Conservation (phyloP, 129 eudicot species). For the Lactuca saligna region DNA sequence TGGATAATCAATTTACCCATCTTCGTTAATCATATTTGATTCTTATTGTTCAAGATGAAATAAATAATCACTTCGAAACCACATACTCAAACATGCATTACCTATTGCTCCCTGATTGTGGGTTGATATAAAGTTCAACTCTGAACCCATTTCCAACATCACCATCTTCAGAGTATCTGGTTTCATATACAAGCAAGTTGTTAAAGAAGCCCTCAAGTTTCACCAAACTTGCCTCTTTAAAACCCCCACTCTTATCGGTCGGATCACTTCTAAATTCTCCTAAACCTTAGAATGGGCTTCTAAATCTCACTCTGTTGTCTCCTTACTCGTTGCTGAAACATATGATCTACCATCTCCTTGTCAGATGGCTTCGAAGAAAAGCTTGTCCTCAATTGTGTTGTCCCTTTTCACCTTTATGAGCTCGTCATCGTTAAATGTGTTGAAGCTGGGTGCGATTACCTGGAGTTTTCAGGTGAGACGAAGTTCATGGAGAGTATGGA, state of each 20-base stretch:
- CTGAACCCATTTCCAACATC: conserved; percentile 48
- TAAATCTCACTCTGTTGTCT: conserved; percentile 51
- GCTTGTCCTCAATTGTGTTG: conserved; percentile 79
- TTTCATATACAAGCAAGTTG: conserved; percentile 83
- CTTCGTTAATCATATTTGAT: too few species aligned
- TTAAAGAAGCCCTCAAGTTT: conserved; percentile 77
- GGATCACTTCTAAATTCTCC: conserved; percentile 49
- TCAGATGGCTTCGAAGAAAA: conserved; percentile 52
- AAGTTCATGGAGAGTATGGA: conserved; percentile 78
- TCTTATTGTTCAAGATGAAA: too few species aligned
- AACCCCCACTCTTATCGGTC: conserved; percentile 73
- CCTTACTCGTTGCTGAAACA: conserved; percentile 48
- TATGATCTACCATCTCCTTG: conserved; percentile 61
- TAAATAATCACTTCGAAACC: too few species aligned
- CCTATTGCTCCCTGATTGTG: too few species aligned
- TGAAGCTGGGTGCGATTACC: conserved; percentile 67
- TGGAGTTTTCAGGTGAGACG: conserved; percentile 54
- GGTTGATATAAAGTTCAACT: neutral
- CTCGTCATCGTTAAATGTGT: conserved; percentile 75
- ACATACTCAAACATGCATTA: too few species aligned
- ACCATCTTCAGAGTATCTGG: conserved; percentile 89
- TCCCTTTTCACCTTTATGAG: conserved; percentile 71
- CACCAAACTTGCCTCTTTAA: conserved; percentile 53
- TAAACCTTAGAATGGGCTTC: conserved; percentile 79
- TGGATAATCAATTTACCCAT: too few species aligned